phyloP scores from a whole-genome alignment of 2,329 filamentous ascomycete genomes.

The Scolecobasidium constrictum region DNA sequence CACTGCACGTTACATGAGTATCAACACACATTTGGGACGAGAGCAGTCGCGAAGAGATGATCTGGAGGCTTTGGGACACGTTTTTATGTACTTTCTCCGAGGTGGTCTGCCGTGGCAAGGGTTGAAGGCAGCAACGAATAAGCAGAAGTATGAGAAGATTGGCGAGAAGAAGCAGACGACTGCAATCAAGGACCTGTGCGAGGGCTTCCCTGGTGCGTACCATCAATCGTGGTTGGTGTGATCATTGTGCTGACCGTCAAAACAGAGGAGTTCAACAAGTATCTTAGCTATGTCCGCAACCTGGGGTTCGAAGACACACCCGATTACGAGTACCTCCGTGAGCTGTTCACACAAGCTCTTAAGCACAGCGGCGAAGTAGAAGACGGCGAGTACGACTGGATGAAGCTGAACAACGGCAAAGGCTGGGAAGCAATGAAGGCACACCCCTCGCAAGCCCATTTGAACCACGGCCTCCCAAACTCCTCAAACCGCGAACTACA shows the following conservation, averaged over 20 bases:
- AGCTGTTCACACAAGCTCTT: conserved; percentile 89
- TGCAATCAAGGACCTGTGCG: conserved; percentile 90
- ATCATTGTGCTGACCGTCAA: conserved; percentile 2
- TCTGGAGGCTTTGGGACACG: conserved; percentile 69
- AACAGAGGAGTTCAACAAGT: conserved; percentile 89
- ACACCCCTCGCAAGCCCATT: conserved; percentile 61
- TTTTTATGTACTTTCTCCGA: conserved; percentile 60
- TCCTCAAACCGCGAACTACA: conserved; percentile 78
- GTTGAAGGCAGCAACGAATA: conserved; percentile 58
- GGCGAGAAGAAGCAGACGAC: conserved; percentile 99
- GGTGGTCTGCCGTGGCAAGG: conserved; percentile 59
- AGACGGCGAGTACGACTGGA: conserved; percentile 99
- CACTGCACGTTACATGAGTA: conserved; percentile 97
- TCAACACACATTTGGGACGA: conserved; percentile 94
- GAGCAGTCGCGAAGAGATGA: conserved; percentile 96
- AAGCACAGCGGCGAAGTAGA: conserved; percentile 92
- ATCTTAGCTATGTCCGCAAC: conserved; percentile 93
- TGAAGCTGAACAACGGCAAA: conserved; percentile 91
- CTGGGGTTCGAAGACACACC: conserved; percentile 97
- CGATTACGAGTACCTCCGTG: conserved; percentile 94
- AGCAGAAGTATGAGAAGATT: conserved; percentile 99
- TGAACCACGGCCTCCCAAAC: conserved; percentile 67
- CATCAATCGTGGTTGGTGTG: conserved; percentile 18
- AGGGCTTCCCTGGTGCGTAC: conserved; percentile 67
- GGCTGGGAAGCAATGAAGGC: conserved; percentile 77